Evolutionary conservation across 2,329 filamentous ascomycete genomes (phyloP), one percentile per base, ranked within the genome.

Genomic region (Neonectria ditissima): DNA sequence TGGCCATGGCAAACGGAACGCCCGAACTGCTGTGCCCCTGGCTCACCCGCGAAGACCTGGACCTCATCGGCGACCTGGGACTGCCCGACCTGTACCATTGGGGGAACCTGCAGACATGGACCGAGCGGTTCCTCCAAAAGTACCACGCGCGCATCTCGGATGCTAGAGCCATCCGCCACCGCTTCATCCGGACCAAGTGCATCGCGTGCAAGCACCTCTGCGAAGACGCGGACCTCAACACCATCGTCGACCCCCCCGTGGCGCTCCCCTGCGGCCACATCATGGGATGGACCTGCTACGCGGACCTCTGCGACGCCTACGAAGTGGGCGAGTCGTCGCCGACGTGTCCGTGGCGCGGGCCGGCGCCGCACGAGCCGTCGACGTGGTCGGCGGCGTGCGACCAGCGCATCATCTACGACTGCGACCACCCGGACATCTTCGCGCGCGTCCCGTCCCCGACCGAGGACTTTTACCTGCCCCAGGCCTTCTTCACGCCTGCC

Each of bases 251-350:
- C 2, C 6, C 41, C 10, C 48, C 59, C 20, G 45, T 62, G 3
- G 18, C 62, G 8, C 62, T 73, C 22, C 67, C 70, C 1, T 73
- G 70, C 20, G 70, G 70, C 2, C 70, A 73, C 41, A 65, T 73
- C 13, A 66, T 73, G 34, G 67, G 65, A 3, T 41, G 51, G 22
- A 44, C 53, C 2, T 73, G 70, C 39, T 71, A 71, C 30, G 5
- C 24, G 5, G 11, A 20, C 5, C 43, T 69, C n/a, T 44, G 24
- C 11, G 13, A 51, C 28, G 22, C 9, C 16, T 65, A 55, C 58
- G 30, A 13, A 3, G 10, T 18, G 1, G 34, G 30, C 3, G 14
- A 10, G 10, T 14, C 2, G 5, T 44, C 65, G 5, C n/a, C 28
- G 3, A 26, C 7, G 16, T 73, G 70, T 4, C 70, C 70, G 8